These are phyloP conservation scores for Herpetomonas samuelpessoai DNA, from an alignment of 208 protist genomes.

Conservation along the genomic window DNA sequence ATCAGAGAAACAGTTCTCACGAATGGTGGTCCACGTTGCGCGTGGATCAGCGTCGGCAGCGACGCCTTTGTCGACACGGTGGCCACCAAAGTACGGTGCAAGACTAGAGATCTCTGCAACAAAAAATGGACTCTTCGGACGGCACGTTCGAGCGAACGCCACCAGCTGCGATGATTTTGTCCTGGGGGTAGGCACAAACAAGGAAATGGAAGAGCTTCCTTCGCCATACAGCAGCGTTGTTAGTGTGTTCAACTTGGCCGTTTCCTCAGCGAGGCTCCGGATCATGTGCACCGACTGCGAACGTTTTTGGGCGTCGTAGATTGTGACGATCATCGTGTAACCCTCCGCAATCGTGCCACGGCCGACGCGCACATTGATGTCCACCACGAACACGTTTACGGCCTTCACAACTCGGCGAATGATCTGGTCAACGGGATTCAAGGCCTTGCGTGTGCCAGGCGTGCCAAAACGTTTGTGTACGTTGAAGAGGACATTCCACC, in stretches of 20 bases:
- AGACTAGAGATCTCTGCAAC: slow-evolving; percentile 78
- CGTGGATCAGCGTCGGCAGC: slow-evolving; percentile 64
- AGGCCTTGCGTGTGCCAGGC: slow-evolving; percentile 72
- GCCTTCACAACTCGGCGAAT: slow-evolving; percentile 87
- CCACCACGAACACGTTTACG: slow-evolving; percentile 89
- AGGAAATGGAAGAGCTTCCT: slow-evolving; percentile 83
- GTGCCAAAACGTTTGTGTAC: slow-evolving; percentile 88
- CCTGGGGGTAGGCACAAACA: slow-evolving; percentile 81
- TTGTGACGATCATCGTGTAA: slow-evolving; percentile 91
- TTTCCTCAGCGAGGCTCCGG: slow-evolving; percentile 83
- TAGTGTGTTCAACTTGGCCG: slow-evolving; percentile 75
- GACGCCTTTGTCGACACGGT: slow-evolving; percentile 56
- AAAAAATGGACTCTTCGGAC: slow-evolving; percentile 91
- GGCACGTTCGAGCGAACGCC: slow-evolving; percentile 84
- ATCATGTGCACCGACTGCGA: slow-evolving; percentile 86
- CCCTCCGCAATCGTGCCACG: slow-evolving; percentile 86
- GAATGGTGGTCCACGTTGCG: slow-evolving; percentile 66
- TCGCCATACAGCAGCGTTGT: slow-evolving; percentile 88
- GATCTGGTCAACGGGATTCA: slow-evolving; percentile 87
- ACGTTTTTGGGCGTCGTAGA: slow-evolving; percentile 84
- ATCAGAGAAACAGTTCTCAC: slow-evolving; percentile 69
- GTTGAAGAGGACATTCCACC: slow-evolving; percentile 76
- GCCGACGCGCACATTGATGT: slow-evolving; percentile 85
- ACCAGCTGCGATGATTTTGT: slow-evolving; percentile 78
- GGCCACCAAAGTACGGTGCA: slow-evolving; percentile 64